A percentile compares a stretch with the other conserved stretches of the same genome.
Evolutionary conservation across 2,329 filamentous ascomycete species (phyloP).

Genomic region (Endoconidiophora polonica): DNA sequence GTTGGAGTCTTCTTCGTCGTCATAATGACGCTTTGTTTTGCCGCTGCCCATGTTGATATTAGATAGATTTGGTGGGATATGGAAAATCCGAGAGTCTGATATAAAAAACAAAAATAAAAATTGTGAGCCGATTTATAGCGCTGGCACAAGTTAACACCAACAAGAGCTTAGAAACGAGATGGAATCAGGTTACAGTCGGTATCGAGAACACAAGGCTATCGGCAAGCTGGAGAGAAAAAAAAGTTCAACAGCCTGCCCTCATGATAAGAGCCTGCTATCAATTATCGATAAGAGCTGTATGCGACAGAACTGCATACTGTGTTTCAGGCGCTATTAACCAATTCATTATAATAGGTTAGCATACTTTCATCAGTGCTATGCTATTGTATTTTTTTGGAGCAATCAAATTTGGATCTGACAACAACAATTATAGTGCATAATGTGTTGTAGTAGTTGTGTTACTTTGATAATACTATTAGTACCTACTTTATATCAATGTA

Average conservation of each 20-base stretch:
- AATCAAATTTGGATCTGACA: too few species aligned
- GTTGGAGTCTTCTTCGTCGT: constrained; percentile 22
- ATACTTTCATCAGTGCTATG: too few species aligned
- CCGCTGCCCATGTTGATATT: constrained; percentile 24
- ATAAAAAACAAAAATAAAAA: background rate
- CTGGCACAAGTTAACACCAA: too few species aligned
- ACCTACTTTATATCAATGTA: too few species aligned
- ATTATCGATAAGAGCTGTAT: constrained; percentile 8
- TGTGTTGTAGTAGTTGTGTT: too few species aligned
- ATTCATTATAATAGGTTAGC: too few species aligned
- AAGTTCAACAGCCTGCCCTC: constrained; percentile 7
- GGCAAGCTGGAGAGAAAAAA: constrained; percentile 4
- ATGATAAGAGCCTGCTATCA: constrained; percentile 8
- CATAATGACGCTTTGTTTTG: constrained; percentile 27
- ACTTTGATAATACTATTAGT: too few species aligned
- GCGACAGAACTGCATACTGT: too few species aligned
- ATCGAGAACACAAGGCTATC: background rate
- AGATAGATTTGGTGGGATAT: background rate
- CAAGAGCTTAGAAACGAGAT: background rate
- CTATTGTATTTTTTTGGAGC: too few species aligned
- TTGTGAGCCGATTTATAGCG: background rate
- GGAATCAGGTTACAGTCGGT: background rate
- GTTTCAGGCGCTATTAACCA: too few species aligned
- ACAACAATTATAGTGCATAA: too few species aligned
- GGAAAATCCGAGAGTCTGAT: background rate